A percentile compares a stretch with the other conserved stretches of the same genome.
These are phyloP conservation scores for Centrapalus pauciflorus DNA, from an alignment of 129 eudicot species.

Conservation along the genomic window DNA sequence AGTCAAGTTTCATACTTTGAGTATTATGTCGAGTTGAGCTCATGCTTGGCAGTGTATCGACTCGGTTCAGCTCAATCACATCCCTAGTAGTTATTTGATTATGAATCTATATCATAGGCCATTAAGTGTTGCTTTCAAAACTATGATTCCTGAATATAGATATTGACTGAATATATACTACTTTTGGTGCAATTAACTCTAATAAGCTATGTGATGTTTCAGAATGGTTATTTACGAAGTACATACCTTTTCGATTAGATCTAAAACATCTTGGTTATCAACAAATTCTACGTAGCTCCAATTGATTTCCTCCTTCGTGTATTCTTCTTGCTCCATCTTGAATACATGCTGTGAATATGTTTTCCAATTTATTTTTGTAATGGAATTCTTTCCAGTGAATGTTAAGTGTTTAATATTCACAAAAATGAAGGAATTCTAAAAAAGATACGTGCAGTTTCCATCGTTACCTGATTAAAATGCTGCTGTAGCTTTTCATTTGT, in stretches of 20 bases:
- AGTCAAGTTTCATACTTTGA: too few relatives aligned
- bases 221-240: slow-evolving; percentile 5
- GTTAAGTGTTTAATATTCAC: slow-evolving; percentile 2
- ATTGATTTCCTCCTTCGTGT: slow-evolving; percentile 89
- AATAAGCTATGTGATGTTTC: not conserved
- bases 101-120: too few relatives aligned
- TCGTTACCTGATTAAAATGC: slow-evolving; percentile 92
- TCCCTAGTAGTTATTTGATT: too few relatives aligned
- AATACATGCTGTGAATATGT: slow-evolving; percentile 73
- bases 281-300: slow-evolving; percentile 99
- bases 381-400: not conserved
- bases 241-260: slow-evolving; percentile 84
- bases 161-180: too few relatives aligned
- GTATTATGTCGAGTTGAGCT: too few relatives aligned
- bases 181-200: too few relatives aligned
- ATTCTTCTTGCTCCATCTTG: slow-evolving; percentile 99
- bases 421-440: not conserved
- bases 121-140: too few relatives aligned
- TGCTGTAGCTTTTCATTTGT: slow-evolving; percentile 99
- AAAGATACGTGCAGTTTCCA: slow-evolving; percentile 1
- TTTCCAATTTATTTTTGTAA: not conserved
- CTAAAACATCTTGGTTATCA: slow-evolving; percentile 98
- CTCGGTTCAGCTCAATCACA: too few relatives aligned
- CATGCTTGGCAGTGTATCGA: too few relatives aligned
- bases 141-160: too few relatives aligned